phyloP scores from a whole-genome alignment of 2,329 filamentous ascomycete genomes.

The Fusarium sarcochroum region DNA sequence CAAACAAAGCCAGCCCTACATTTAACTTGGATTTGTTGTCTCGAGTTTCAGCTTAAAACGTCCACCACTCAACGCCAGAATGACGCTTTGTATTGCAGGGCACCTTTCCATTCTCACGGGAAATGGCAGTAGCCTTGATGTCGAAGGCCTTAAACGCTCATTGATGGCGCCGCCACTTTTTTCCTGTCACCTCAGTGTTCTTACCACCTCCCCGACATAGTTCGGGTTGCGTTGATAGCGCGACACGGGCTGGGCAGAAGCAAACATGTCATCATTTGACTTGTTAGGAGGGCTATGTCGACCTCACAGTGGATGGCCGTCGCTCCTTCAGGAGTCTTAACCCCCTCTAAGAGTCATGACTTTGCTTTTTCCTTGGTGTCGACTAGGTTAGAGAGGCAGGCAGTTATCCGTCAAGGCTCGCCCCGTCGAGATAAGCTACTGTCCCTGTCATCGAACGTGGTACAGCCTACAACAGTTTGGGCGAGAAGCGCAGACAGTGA shows the following conservation, averaged over 20 bases:
- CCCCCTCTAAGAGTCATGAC: background rate
- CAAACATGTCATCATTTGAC: conserved; percentile 4
- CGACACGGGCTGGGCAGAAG: conserved; percentile 6
- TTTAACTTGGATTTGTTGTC: conserved; percentile 2
- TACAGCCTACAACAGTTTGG: background rate
- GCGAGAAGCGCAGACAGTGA: background rate
- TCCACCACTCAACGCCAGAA: background rate
- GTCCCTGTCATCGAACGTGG: background rate
- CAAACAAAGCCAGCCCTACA: background rate
- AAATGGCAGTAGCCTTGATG: conserved; percentile 22
- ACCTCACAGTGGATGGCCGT: background rate
- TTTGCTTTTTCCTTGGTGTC: conserved; percentile 14
- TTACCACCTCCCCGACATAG: background rate
- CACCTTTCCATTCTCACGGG: conserved; percentile 6
- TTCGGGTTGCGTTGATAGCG: background rate
- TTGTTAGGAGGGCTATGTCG: background rate
- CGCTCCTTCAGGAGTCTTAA: background rate
- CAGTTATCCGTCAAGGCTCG: background rate
- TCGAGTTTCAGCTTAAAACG: conserved; percentile 17
- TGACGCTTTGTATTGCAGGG: background rate
- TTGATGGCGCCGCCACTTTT: conserved; percentile 35
- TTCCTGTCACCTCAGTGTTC: background rate
- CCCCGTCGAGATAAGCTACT: conserved; percentile 1
- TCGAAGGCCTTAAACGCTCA: conserved; percentile 2
- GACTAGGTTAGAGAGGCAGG: background rate